Base-by-base conservation (phyloP, 257 asterid genomes). In the Przewalskia tangutica region DNA sequence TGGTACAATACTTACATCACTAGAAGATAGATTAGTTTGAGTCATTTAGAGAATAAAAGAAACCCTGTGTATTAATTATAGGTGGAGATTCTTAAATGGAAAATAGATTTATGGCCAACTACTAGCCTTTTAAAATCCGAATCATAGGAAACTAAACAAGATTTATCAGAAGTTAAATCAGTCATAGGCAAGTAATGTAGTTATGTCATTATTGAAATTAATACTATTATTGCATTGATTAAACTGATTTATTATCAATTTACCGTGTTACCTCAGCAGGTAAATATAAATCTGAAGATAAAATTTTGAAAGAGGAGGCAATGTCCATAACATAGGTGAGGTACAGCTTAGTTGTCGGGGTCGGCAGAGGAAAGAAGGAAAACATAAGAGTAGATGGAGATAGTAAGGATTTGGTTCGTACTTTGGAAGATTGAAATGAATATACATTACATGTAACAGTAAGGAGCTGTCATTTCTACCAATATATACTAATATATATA, bases 391-490 rank as follows among this genome's bases (percentile, higher is more conserved):
- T 76, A 65, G 66, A 79, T 40, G 60, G 77, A 80, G 65, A 83
- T 23, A 68, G 77, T 76, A 82, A 59, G 84, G 84, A 76, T 85
- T 89, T 84, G 84, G 82, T 80, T 78, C 64, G 75, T 77, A 42
- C 70, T 65, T 79, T 23, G 79, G 87, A 80, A 46, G 66, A 46
- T 55, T 79, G 59, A 77, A 60, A 36, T 65, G 20, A 65, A 65
- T 64, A 64, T 64, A 64, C n/a, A n/a, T n/a, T 32, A 79, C 71
- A 84, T 51, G 85, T 67, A 86, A 80, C 77, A 51, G 67, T 62
- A 62, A 66, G 38, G 87, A 89, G 87, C 88, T 89, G 93, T 91
- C 95, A 86, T 78, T 88, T 88, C 84, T 54, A 36, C n/a, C n/a
- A n/a, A 46, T 7, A 13, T 32, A n/a, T n/a, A n/a, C n/a, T n/a